These are phyloP conservation scores for Phialophora verrucosa DNA, from an alignment of 2,329 filamentous ascomycete genomes.

Conservation along the genomic window DNA sequence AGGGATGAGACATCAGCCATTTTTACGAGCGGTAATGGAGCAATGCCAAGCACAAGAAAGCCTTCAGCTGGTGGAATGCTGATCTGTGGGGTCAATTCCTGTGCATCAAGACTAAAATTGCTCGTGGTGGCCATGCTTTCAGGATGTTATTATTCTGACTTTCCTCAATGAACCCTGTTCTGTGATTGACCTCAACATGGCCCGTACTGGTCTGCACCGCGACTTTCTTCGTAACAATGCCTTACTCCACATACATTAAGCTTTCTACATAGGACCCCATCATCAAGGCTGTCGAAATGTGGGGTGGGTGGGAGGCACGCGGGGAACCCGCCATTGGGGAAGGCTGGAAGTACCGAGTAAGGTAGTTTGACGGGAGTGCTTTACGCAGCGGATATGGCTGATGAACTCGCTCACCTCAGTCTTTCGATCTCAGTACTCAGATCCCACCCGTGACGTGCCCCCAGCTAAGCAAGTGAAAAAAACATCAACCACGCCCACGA, in stretches of 20 bases:
- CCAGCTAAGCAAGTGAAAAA: background rate
- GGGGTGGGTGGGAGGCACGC: background rate
- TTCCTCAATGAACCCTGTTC: background rate
- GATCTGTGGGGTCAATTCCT: background rate
- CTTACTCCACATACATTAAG: slow-evolving; percentile 1
- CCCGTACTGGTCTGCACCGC: background rate
- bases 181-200: background rate
- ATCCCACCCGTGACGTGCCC: background rate
- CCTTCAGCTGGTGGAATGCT: background rate
- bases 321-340: slow-evolving; percentile 1
- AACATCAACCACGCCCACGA: background rate
- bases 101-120: too few species aligned
- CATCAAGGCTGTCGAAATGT: background rate
- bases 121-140: too few species aligned
- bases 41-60: background rate
- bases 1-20: too few species aligned
- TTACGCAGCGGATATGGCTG: background rate
- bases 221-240: background rate
- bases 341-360: background rate
- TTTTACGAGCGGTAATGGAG: background rate
- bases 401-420: background rate
- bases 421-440: background rate
- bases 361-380: background rate
- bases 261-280: background rate
- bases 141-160: background rate